phyloP scores from a whole-genome alignment of 306 rosid genomes.

The Acacia melanoxylon region DNA sequence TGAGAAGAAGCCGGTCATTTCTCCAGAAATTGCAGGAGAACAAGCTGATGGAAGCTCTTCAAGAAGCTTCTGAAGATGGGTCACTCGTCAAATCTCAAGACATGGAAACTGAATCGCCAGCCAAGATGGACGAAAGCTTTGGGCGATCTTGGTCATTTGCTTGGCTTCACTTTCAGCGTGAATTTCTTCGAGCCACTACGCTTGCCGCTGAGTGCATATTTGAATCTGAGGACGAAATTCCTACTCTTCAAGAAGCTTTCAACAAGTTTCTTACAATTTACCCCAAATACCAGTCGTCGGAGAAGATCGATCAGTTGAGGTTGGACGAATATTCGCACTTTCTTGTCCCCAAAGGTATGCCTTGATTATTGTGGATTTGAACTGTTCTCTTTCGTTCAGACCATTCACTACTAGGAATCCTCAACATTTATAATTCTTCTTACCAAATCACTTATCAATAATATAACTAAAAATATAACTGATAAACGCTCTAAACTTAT shows the following conservation, averaged over 20 bases:
- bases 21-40: conserved; percentile 67
- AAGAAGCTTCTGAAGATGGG: conserved; percentile 78
- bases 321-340: conserved; percentile 74
- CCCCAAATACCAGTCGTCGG: conserved; percentile 79
- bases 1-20: conserved; percentile 48
- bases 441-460: too few species aligned
- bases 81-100: conserved; percentile 60
- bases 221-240: conserved; percentile 68
- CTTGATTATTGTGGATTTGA: conserved; percentile 98
- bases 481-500: too few species aligned
- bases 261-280: conserved; percentile 88
- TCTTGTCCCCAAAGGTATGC: too few species aligned
- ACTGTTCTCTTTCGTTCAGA: conserved; percentile 86
- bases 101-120: conserved; percentile 52
- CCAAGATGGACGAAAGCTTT: conserved; percentile 48
- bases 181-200: conserved; percentile 68
- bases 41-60: conserved; percentile 76
- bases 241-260: conserved; percentile 62
- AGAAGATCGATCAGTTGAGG: conserved; percentile 88
- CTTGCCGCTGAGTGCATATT: conserved; percentile 72
- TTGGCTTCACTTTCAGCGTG: conserved; percentile 68
- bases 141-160: conserved; percentile 66
- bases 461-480: too few species aligned
- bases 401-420: conserved; percentile 92
- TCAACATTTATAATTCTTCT: conserved; percentile 94